phyloP scores from a whole-genome alignment of 306 rosid genomes.

The Oxytropis ochrocephala region DNA sequence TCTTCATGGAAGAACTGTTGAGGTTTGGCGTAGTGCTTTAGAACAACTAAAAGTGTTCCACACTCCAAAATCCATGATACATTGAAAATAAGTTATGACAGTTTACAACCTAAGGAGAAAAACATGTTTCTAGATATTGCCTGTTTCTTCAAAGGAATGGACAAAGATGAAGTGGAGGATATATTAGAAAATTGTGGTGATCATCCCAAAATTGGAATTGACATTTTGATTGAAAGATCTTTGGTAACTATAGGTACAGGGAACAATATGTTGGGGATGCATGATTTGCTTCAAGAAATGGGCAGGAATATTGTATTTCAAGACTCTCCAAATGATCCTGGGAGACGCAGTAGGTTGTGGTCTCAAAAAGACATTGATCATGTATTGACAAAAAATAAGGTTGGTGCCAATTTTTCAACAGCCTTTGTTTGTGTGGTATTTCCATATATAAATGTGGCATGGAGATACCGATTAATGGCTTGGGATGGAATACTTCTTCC shows the following conservation, averaged over 20 bases:
- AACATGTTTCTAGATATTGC: constrained; percentile 30
- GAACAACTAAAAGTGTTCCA: constrained; percentile 9
- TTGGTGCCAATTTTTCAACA: neutral
- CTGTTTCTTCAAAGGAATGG: constrained; percentile 39
- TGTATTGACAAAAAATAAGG: constrained; percentile 30
- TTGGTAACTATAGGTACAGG: constrained; percentile 2
- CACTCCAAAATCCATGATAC: neutral
- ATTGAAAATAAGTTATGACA: constrained; percentile 33
- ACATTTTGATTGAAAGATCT: constrained; percentile 33
- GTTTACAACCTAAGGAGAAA: constrained; percentile 15
- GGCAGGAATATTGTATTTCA: constrained; percentile 25
- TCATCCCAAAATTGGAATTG: constrained; percentile 23
- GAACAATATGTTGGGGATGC: constrained; percentile 16
- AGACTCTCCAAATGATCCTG: constrained; percentile 28
- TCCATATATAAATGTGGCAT: neutral
- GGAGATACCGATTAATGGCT: neutral
- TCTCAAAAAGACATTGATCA: constrained; percentile 23
- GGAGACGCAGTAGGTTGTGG: constrained; percentile 34
- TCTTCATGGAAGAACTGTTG: constrained; percentile 15
- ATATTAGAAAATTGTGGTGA: constrained; percentile 21
- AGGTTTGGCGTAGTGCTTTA: constrained; percentile 26
- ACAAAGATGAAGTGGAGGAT: neutral
- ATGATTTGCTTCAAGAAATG: constrained; percentile 36
- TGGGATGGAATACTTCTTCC: neutral
- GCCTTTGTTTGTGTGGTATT: neutral